These are phyloP conservation scores for Monoraphidium neglectum DNA, from an alignment of 139 green algal species.

Conservation along the genomic window DNA sequence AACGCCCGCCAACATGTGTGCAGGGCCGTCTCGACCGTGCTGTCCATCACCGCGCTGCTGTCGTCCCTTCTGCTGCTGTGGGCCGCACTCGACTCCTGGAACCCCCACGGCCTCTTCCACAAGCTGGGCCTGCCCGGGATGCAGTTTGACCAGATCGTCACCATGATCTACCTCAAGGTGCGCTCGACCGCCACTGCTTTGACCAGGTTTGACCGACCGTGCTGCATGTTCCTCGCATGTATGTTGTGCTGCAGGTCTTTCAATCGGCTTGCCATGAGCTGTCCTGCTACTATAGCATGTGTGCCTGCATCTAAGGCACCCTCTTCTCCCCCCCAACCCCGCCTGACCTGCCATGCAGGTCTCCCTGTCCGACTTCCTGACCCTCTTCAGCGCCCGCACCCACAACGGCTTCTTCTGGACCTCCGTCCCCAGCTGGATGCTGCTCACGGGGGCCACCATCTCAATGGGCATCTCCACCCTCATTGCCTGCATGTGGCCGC, in stretches of 20 bases:
- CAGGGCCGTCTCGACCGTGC: conserved; percentile 42
- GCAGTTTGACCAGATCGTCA: conserved; percentile 72
- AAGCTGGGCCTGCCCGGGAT: conserved; percentile 53
- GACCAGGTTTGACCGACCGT: too few relatives aligned
- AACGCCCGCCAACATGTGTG: too few relatives aligned
- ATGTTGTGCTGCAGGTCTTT: too few relatives aligned
- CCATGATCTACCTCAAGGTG: conserved; percentile 86
- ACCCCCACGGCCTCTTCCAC: conserved; percentile 38
- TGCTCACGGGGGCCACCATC: conserved; percentile 23
- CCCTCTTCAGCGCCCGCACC: conserved; percentile 81
- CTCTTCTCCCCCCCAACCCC: too few relatives aligned
- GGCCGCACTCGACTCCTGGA: conserved; percentile 61
- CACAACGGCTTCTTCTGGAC: conserved; percentile 76
- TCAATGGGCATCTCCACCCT: conserved; percentile 71
- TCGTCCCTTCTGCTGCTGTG: conserved; percentile 82
- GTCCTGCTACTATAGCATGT: too few relatives aligned
- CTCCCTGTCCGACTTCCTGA: conserved; percentile 86
- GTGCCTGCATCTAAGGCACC: too few relatives aligned
- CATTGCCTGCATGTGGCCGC: conserved; percentile 72
- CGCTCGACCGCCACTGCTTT: too few relatives aligned
- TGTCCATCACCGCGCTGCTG: conserved; percentile 70
- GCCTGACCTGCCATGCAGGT: conserved; percentile 36
- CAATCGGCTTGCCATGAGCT: too few relatives aligned
- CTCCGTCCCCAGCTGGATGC: conserved; percentile 39
- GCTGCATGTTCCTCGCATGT: too few relatives aligned